Conservation (phyloP, 257 asterid species). For the Salvia rosmarinus region DNA sequence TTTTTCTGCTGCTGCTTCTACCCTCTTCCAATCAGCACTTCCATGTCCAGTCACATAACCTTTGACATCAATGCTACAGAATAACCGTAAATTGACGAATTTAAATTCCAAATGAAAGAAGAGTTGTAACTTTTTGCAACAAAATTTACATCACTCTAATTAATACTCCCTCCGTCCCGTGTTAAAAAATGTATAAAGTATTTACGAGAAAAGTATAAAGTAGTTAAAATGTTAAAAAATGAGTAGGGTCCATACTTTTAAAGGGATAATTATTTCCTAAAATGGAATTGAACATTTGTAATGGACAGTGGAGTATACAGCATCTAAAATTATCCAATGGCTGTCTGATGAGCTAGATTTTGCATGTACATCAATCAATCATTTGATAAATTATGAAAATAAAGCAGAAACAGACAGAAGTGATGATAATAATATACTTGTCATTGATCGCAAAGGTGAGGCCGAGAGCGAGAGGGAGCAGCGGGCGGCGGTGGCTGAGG, state of each 20-base stretch:
- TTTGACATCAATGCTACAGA: slow-evolving; percentile 79
- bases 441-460: slow-evolving; percentile 80
- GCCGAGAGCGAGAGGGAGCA: slow-evolving; percentile 67
- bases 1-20: slow-evolving; percentile 68
- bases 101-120: slow-evolving; percentile 8
- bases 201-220: too few relatives aligned
- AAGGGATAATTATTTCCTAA: too few relatives aligned
- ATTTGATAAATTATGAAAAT: not conserved
- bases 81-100: slow-evolving; percentile 10
- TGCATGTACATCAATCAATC: not conserved
- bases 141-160: too few relatives aligned
- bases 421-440: slow-evolving; percentile 47
- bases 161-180: too few relatives aligned
- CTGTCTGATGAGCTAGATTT: not conserved
- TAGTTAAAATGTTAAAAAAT: too few relatives aligned
- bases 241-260: too few relatives aligned
- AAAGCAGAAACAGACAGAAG: not conserved
- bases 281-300: too few relatives aligned
- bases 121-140: not conserved
- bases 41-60: slow-evolving; percentile 87
- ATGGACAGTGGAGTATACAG: too few relatives aligned
- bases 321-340: not conserved
- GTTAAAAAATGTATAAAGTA: too few relatives aligned
- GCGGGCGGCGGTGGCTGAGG: slow-evolving; percentile 97
- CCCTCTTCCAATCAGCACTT: slow-evolving; percentile 77